A percentile compares a stretch with the other conserved stretches of the same genome.
phyloP scores from a whole-genome alignment of 768 basidiomycete species.

The Amanita pseudoporphyria region DNA sequence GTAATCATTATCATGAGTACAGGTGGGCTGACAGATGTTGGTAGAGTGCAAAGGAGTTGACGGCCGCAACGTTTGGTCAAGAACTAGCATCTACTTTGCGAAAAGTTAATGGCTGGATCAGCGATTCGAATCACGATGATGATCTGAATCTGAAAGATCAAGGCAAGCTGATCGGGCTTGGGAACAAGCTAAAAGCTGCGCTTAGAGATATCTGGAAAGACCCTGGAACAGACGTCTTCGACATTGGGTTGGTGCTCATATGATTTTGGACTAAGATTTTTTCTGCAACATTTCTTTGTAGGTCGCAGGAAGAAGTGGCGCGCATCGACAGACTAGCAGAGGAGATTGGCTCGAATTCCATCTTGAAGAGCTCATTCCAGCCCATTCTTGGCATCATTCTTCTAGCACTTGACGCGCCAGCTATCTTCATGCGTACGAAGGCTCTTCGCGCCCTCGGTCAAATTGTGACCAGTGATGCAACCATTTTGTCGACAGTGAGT shows the following conservation, averaged over 20 bases:
- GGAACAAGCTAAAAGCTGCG: slow-evolving; percentile 48
- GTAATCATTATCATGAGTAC: slow-evolving; percentile 5
- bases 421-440: slow-evolving; percentile 91
- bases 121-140: slow-evolving; percentile 34
- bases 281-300: slow-evolving; percentile 16
- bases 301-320: slow-evolving; percentile 60
- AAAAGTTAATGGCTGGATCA: slow-evolving; percentile 41
- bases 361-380: slow-evolving; percentile 71
- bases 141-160: slow-evolving; percentile 34
- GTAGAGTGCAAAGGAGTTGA: slow-evolving; percentile 79
- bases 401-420: slow-evolving; percentile 69
- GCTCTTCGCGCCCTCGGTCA: slow-evolving; percentile 84
- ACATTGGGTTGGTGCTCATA: slow-evolving; percentile 51
- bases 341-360: slow-evolving; percentile 68
- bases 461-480: slow-evolving; percentile 83
- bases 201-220: slow-evolving; percentile 71
- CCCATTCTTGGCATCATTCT: slow-evolving; percentile 77
- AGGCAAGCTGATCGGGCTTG: slow-evolving; percentile 37
- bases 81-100: slow-evolving; percentile 69
- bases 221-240: slow-evolving; percentile 63
- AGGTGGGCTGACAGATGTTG: neutral
- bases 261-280: neutral
- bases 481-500: slow-evolving; percentile 66
- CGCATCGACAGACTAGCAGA: slow-evolving; percentile 65
- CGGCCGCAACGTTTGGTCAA: slow-evolving; percentile 70